Conservation (phyloP, 108 stramenopile species). For the Nitzschia inconspicua region DNA sequence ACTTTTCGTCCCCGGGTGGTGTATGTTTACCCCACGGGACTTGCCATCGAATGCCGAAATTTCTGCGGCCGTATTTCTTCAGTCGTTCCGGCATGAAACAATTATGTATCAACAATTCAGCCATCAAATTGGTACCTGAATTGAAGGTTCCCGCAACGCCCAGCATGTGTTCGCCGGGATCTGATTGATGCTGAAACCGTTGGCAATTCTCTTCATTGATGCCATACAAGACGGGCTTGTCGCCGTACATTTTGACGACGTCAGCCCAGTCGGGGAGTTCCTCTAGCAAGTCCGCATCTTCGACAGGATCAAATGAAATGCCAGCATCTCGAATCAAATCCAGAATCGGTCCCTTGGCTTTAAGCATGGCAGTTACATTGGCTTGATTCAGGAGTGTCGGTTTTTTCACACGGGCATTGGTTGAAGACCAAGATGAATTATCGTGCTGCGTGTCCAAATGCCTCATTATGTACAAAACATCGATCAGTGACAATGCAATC, state of each 20-base stretch:
- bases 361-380: background rate
- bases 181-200: constrained; percentile 25
- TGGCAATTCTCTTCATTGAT: constrained; percentile 26
- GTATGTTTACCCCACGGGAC: constrained; percentile 86
- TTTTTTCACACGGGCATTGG: background rate
- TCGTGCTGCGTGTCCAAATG: background rate
- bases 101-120: constrained; percentile 57
- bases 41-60: constrained; percentile 56
- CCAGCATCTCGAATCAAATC: constrained; percentile 16
- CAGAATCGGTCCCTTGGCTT: constrained; percentile 16
- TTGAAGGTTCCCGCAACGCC: constrained; percentile 75
- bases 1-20: constrained; percentile 52
- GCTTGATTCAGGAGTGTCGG: background rate
- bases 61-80: constrained; percentile 29
- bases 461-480: constrained; percentile 20
- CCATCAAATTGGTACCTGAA: constrained; percentile 77
- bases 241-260: constrained; percentile 33
- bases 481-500: constrained; percentile 10
- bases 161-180: constrained; percentile 35
- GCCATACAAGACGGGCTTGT: constrained; percentile 44
- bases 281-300: constrained; percentile 19
- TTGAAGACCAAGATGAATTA: background rate
- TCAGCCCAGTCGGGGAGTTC: constrained; percentile 40
- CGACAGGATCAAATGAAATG: constrained; percentile 9
- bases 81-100: constrained; percentile 45